Conservation (phyloP, 768 basidiomycete genomes). For the Mycena leptocephala region DNA sequence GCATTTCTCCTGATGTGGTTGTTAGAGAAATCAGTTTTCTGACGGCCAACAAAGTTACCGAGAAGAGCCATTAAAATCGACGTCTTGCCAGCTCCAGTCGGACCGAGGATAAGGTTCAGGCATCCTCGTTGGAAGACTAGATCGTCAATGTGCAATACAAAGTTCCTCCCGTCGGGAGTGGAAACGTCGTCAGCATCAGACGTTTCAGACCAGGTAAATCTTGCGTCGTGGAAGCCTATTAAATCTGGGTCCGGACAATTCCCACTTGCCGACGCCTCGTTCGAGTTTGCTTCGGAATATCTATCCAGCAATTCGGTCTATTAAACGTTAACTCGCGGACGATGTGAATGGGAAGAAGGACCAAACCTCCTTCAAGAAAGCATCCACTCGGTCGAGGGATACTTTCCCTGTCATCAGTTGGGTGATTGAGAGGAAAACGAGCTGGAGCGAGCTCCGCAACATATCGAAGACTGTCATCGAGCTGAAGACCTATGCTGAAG, state of each 20-base stretch:
- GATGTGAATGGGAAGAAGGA: slow-evolving; percentile 35
- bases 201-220: slow-evolving; percentile 69
- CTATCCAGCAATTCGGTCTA: slow-evolving; percentile 67
- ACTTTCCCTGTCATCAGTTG: slow-evolving; percentile 66
- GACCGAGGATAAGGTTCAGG: slow-evolving; percentile 74
- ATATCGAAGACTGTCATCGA: slow-evolving; percentile 76
- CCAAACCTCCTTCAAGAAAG: slow-evolving; percentile 57
- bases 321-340: not conserved
- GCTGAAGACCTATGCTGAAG: slow-evolving; percentile 53
- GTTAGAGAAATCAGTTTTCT: not conserved
- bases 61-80: slow-evolving; percentile 77
- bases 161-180: slow-evolving; percentile 62
- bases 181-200: not conserved
- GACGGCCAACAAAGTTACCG: slow-evolving; percentile 46
- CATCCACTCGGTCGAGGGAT: slow-evolving; percentile 69
- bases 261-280: not conserved
- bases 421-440: slow-evolving; percentile 47
- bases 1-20: slow-evolving; percentile 69
- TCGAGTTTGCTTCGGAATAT: slow-evolving; percentile 46
- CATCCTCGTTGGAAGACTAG: slow-evolving; percentile 67
- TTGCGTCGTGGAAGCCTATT: slow-evolving; percentile 69
- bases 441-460: slow-evolving; percentile 67
- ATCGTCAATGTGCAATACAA: slow-evolving; percentile 66
- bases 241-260: slow-evolving; percentile 34
- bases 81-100: slow-evolving; percentile 76